A percentile compares a stretch with the other conserved stretches of the same genome.
Conservation (phyloP, 192 early-diverging fungal species). For the Entophlyctis helioformis region DNA sequence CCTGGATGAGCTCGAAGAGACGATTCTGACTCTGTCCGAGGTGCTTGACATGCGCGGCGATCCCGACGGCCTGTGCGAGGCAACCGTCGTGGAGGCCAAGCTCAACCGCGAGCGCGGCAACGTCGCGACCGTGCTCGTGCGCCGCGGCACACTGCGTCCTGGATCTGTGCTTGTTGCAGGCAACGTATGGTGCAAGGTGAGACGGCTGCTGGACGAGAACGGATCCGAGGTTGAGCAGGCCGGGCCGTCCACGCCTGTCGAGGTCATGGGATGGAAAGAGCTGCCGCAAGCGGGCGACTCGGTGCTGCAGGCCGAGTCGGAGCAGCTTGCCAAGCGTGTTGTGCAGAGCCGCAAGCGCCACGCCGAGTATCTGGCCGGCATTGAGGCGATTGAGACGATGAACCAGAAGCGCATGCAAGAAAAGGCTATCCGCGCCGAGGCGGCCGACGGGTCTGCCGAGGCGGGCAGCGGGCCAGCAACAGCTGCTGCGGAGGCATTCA, state of each 20-base stretch:
- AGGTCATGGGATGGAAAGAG: slow-evolving; percentile 87
- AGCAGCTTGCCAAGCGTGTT: slow-evolving; percentile 64
- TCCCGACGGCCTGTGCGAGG: slow-evolving; percentile 63
- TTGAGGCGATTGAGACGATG: slow-evolving; percentile 58
- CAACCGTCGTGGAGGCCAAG: slow-evolving; percentile 77
- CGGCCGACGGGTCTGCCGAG: too few relatives aligned
- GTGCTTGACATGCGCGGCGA: slow-evolving; percentile 81
- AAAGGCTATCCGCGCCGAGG: not conserved
- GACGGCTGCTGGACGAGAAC: slow-evolving; percentile 68
- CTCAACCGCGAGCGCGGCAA: slow-evolving; percentile 71
- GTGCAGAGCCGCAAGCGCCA: slow-evolving; percentile 54
- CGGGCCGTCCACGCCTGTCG: slow-evolving; percentile 75
- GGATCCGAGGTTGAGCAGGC: slow-evolving; percentile 59
- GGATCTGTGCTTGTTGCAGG: slow-evolving; percentile 80
- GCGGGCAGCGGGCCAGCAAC: too few relatives aligned
- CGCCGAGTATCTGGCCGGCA: slow-evolving; percentile 43
- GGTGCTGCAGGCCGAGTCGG: slow-evolving; percentile 62
- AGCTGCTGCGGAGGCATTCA: too few relatives aligned
- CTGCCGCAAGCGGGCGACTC: slow-evolving; percentile 83
- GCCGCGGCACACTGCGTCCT: slow-evolving; percentile 71
- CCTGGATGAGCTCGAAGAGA: slow-evolving; percentile 80
- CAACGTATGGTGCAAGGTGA: slow-evolving; percentile 74
- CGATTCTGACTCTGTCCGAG: slow-evolving; percentile 74
- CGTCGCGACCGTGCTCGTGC: slow-evolving; percentile 78
- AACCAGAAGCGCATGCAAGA: slow-evolving; percentile 52